These are phyloP conservation scores for Fusarium bulbicola DNA, from an alignment of 2,329 filamentous ascomycete species.

Conservation along the genomic window DNA sequence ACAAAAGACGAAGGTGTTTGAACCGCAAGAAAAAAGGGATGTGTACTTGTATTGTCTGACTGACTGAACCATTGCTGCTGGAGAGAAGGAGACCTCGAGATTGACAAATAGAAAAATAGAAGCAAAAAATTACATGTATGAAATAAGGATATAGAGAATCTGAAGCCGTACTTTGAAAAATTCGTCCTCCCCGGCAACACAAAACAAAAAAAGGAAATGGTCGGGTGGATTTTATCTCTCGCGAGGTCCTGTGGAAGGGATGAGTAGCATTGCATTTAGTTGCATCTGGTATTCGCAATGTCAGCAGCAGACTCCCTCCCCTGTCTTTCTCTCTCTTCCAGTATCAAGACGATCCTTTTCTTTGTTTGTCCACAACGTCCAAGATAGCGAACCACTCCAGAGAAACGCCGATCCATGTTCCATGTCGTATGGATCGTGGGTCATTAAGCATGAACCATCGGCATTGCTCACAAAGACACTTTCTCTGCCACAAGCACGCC, in stretches of 20 bases:
- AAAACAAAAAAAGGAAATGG: constrained; percentile 36
- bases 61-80: constrained; percentile 43
- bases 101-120: constrained; percentile 30
- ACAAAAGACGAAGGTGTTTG: constrained; percentile 15
- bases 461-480: constrained; percentile 32
- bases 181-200: constrained; percentile 40
- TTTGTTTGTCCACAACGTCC: constrained; percentile 41
- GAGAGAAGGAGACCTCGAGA: constrained; percentile 41
- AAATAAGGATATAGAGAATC: constrained; percentile 45
- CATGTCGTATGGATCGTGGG: constrained; percentile 37
- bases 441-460: constrained; percentile 39
- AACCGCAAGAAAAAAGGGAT: constrained; percentile 31
- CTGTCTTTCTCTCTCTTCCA: constrained; percentile 39
- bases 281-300: constrained; percentile 23
- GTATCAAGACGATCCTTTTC: constrained; percentile 34
- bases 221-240: constrained; percentile 36
- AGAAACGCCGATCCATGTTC: constrained; percentile 39
- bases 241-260: constrained; percentile 35
- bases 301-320: constrained; percentile 23
- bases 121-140: constrained; percentile 42
- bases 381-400: constrained; percentile 37
- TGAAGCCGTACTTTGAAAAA: constrained; percentile 41
- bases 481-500: constrained; percentile 24
- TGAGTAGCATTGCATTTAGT: constrained; percentile 15
- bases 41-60: constrained; percentile 41